Percentiles rank a stretch among this genome's conserved stretches.
These are phyloP conservation scores for Candida multigemmis DNA, from an alignment of 805 yeast species.

Conservation along the genomic window DNA sequence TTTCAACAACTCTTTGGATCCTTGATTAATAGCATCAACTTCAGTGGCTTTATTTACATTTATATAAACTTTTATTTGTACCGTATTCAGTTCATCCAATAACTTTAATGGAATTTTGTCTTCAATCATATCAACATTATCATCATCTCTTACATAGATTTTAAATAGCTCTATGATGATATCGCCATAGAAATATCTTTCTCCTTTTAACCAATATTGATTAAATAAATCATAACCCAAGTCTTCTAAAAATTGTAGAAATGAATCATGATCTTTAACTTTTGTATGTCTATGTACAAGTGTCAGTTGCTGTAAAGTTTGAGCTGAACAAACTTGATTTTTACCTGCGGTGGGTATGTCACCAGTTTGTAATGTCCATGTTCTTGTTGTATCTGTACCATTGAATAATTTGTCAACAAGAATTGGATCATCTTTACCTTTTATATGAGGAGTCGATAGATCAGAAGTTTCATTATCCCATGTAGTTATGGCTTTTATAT, in stretches of 20 bases:
- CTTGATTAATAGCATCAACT: slow-evolving; percentile 58
- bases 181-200: slow-evolving; percentile 52
- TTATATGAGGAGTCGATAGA: slow-evolving; percentile 15
- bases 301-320: slow-evolving; percentile 58
- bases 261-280: slow-evolving; percentile 23
- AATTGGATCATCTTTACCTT: slow-evolving; percentile 8
- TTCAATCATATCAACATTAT: slow-evolving; percentile 9
- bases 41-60: slow-evolving; percentile 68
- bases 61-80: slow-evolving; percentile 56
- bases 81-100: slow-evolving; percentile 46
- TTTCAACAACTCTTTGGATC: slow-evolving; percentile 51
- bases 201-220: slow-evolving; percentile 55
- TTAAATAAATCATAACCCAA: slow-evolving; percentile 64
- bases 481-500: slow-evolving; percentile 38
- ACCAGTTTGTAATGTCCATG: slow-evolving; percentile 56
- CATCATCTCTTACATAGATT: slow-evolving; percentile 29
- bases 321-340: slow-evolving; percentile 49
- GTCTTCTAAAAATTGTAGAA: slow-evolving; percentile 40
- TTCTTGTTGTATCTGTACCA: slow-evolving; percentile 7
- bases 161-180: slow-evolving; percentile 52
- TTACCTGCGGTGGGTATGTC: slow-evolving; percentile 75
- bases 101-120: slow-evolving; percentile 22
- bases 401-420: slow-evolving; percentile 22
- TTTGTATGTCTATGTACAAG: slow-evolving; percentile 39
- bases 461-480: slow-evolving; percentile 32